phyloP scores from a whole-genome alignment of 495 filamentous ascomycete genomes.

The Opeltia flavorubescens region DNA sequence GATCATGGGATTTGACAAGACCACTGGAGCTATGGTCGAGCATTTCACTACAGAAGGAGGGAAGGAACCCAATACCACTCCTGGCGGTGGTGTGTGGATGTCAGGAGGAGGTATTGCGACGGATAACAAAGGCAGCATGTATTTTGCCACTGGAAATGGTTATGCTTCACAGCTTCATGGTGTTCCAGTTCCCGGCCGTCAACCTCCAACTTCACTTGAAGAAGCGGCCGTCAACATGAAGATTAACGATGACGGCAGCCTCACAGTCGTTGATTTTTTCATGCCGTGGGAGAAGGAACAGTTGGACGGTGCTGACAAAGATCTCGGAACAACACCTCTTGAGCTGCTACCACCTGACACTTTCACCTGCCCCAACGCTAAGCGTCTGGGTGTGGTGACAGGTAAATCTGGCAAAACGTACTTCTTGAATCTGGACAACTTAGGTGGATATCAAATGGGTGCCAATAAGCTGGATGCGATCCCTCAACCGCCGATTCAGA shows the following conservation, averaged over 20 bases:
- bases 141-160: constrained; percentile 22
- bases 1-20: constrained; percentile 12
- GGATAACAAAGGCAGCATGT: constrained; percentile 22
- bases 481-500: constrained; percentile 12
- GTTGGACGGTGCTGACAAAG: constrained; percentile 26
- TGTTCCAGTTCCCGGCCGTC: constrained; percentile 19
- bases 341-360: constrained; percentile 15
- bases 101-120: constrained; percentile 20
- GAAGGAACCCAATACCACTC: constrained; percentile 16
- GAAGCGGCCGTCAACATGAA: constrained; percentile 25
- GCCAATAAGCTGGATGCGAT: constrained; percentile 17
- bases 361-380: constrained; percentile 19
- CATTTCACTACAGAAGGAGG: constrained; percentile 8
- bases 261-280: constrained; percentile 20
- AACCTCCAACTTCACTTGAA: constrained; percentile 21
- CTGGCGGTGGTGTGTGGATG: constrained; percentile 25
- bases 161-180: constrained; percentile 21
- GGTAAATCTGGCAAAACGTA: constrained; percentile 26
- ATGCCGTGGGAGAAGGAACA: constrained; percentile 23
- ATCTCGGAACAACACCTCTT: constrained; percentile 29
- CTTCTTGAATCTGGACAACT: constrained; percentile 24
- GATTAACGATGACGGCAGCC: constrained; percentile 18
- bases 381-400: constrained; percentile 18
- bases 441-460: constrained; percentile 20
- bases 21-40: constrained; percentile 19